Evolutionary conservation across 2,329 filamentous ascomycete genomes (phyloP).

Genomic region (Endocalyx cinctus): DNA sequence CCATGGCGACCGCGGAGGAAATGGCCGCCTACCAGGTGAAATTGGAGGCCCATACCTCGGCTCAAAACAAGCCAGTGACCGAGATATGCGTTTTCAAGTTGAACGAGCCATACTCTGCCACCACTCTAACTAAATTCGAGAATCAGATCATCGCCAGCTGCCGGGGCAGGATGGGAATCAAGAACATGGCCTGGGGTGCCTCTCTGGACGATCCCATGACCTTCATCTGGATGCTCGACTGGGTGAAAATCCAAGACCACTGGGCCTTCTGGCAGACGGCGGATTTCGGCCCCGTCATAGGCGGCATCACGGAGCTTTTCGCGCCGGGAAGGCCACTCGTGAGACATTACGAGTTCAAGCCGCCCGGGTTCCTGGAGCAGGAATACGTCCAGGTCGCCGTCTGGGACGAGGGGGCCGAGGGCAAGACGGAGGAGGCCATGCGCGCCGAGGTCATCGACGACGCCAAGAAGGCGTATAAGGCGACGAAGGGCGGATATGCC

Average conservation of each 20-base stretch:
- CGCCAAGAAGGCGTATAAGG: not conserved
- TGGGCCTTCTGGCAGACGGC: slow-evolving; percentile 3
- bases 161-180: too few species aligned
- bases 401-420: not conserved
- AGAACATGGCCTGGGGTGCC: slow-evolving; percentile 1
- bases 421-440: not conserved
- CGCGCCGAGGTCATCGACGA: not conserved
- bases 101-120: not conserved
- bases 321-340: slow-evolving; percentile 1
- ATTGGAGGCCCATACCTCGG: slow-evolving; percentile 1
- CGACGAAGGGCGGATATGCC: not conserved
- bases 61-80: slow-evolving; percentile 5
- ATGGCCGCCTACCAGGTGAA: slow-evolving; percentile 5
- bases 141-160: not conserved
- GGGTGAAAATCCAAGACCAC: slow-evolving; percentile 2
- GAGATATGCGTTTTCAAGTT: slow-evolving; percentile 6
- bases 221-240: slow-evolving; percentile 2
- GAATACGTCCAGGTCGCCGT: not conserved
- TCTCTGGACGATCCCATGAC: slow-evolving; percentile 1
- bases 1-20: slow-evolving; percentile 3
- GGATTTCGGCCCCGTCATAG: not conserved
- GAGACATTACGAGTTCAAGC: slow-evolving; percentile 1
- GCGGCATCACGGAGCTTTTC: slow-evolving; percentile 1
- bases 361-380: not conserved
- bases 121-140: slow-evolving; percentile 2